Conservation (phyloP, 1,284 basidiomycete species). For the Thelephora terrestris region DNA sequence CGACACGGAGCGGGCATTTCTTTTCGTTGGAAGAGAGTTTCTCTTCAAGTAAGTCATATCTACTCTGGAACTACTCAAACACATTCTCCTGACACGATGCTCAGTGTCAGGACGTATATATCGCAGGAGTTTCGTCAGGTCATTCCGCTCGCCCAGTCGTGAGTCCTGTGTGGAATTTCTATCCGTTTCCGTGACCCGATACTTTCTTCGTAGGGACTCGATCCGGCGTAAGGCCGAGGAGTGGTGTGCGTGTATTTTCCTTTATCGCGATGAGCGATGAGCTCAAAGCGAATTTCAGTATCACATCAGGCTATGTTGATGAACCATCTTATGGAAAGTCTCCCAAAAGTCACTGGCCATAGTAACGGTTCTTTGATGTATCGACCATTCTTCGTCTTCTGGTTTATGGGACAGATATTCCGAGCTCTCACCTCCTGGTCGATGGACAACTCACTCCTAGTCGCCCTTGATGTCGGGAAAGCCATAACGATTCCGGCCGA, state of each 20-base stretch:
- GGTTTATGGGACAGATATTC: conserved; percentile 67
- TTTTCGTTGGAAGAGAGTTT: conserved; percentile 63
- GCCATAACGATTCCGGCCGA: conserved; percentile 52
- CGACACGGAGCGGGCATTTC: conserved; percentile 49
- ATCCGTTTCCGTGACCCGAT: neutral
- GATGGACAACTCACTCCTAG: conserved; percentile 44
- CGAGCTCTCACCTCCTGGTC: conserved; percentile 53
- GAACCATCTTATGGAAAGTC: conserved; percentile 45
- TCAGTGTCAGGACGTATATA: conserved; percentile 59
- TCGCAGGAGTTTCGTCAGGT: conserved; percentile 58
- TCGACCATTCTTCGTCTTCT: conserved; percentile 63
- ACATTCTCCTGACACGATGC: neutral
- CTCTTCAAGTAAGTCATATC: conserved; percentile 59
- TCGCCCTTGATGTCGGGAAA: conserved; percentile 58
- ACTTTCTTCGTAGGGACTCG: conserved; percentile 29
- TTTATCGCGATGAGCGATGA: conserved; percentile 6
- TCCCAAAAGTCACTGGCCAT: conserved; percentile 56
- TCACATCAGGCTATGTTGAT: conserved; percentile 53
- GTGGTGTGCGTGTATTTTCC: conserved; percentile 47
- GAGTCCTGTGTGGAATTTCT: conserved; percentile 19
- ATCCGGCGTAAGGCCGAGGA: conserved; percentile 58
- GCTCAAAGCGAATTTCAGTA: conserved; percentile 30
- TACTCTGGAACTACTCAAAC: neutral
- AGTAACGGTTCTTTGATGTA: conserved; percentile 39
- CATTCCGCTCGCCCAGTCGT: conserved; percentile 52